phyloP scores from a whole-genome alignment of 2,329 filamentous ascomycete species.

The Aspergillus fructus region DNA sequence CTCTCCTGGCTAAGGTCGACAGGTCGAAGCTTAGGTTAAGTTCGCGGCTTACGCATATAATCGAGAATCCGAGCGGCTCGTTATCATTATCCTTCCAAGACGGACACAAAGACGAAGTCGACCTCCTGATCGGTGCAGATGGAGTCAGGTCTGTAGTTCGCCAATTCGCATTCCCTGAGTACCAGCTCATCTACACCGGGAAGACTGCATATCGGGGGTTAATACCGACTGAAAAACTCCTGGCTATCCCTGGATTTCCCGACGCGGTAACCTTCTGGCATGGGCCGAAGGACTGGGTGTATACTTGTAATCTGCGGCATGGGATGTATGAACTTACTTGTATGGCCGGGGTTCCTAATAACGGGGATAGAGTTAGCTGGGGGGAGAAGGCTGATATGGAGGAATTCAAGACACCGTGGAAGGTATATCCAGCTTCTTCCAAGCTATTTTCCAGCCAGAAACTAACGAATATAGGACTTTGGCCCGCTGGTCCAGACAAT shows the following conservation, averaged over 20 bases:
- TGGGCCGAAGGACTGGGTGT: slow-evolving; percentile 12
- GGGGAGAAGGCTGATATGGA: slow-evolving; percentile 10
- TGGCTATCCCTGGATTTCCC: slow-evolving; percentile 8
- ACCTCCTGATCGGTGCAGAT: slow-evolving; percentile 15
- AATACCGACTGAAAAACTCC: slow-evolving; percentile 5
- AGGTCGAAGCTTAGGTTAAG: slow-evolving; percentile 1
- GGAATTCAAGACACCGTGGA: slow-evolving; percentile 11
- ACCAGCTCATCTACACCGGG: slow-evolving; percentile 12
- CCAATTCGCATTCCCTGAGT: slow-evolving; percentile 12
- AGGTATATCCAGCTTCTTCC: neutral
- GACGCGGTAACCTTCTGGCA: slow-evolving; percentile 18
- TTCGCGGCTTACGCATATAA: slow-evolving; percentile 6
- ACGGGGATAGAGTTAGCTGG: slow-evolving; percentile 11
- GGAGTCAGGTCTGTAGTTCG: slow-evolving; percentile 17
- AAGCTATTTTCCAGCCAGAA: too few species aligned
- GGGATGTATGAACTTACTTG: slow-evolving; percentile 14
- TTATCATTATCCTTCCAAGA: slow-evolving; percentile 9
- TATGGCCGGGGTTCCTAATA: slow-evolving; percentile 4
- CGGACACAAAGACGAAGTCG: slow-evolving; percentile 5
- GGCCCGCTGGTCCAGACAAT: slow-evolving; percentile 1
- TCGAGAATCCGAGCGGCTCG: neutral
- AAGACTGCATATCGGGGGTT: slow-evolving; percentile 15
- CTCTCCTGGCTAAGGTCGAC: slow-evolving; percentile 4
- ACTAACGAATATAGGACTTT: slow-evolving; percentile 7
- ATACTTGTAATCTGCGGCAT: slow-evolving; percentile 14